Conservation (phyloP, 257 asterid genomes). For the Penstemon davidsonii region DNA sequence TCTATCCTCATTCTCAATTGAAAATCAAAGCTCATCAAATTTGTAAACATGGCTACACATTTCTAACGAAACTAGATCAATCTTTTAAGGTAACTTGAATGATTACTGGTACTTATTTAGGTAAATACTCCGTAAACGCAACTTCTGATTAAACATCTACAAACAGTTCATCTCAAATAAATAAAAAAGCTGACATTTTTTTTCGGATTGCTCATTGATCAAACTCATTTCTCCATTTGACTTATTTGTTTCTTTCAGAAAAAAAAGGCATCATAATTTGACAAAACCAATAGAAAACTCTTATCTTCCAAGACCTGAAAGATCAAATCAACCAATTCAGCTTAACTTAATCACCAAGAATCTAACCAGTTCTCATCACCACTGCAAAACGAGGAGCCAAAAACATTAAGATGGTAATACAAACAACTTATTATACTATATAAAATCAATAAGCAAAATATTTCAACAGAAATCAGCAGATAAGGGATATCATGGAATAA, state of each 20-base stretch:
- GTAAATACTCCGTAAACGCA: neutral
- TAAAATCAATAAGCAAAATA: neutral
- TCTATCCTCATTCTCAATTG: conserved; percentile 1
- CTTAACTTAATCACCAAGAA: conserved; percentile 25
- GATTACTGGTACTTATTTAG: neutral
- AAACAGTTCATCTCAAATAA: neutral
- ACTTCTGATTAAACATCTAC: neutral
- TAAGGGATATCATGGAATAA: neutral
- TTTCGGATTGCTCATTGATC: neutral
- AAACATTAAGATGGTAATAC: conserved; percentile 11
- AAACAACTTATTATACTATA: neutral
- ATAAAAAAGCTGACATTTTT: neutral
- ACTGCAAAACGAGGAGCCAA: conserved; percentile 16
- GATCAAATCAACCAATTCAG: neutral
- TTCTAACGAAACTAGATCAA: neutral
- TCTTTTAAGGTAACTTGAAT: neutral
- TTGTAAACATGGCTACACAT: neutral
- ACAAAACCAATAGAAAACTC: neutral
- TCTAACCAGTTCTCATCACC: neutral
- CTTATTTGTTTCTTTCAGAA: neutral
- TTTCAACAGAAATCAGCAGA: conserved; percentile 1
- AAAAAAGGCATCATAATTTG: neutral
- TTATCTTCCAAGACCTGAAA: conserved; percentile 11
- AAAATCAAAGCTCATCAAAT: neutral
- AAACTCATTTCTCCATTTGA: conserved; percentile 3